A percentile compares a stretch with the other conserved stretches of the same genome.
Conservation (phyloP, 2,329 filamentous ascomycete genomes). For the Incumbomyces lentus region DNA sequence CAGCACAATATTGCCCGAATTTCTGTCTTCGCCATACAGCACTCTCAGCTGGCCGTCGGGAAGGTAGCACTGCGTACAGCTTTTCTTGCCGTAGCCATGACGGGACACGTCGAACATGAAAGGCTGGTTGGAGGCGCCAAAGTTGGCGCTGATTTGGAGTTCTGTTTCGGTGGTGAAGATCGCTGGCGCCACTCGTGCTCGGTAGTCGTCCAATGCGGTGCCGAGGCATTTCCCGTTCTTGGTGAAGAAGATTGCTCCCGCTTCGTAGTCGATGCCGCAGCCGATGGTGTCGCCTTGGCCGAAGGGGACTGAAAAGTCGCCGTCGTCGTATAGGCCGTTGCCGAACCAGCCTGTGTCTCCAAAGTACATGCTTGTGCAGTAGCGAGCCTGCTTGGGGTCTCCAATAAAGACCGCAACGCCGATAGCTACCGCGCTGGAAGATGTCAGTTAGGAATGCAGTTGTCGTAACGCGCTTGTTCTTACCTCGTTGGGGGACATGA, state of each 20-base stretch:
- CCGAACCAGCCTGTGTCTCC: background rate
- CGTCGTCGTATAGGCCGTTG: background rate
- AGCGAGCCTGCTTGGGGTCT: background rate
- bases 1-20: no score
- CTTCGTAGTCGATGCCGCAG: background rate
- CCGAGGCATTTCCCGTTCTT: background rate
- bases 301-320: background rate
- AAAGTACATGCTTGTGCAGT: background rate
- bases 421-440: background rate
- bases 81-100: background rate
- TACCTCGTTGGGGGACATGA: background rate
- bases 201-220: background rate
- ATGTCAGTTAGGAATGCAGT: no score
- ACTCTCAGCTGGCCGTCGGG: no score
- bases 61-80: background rate
- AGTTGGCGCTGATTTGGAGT: background rate
- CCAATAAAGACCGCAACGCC: background rate
- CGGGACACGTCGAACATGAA: background rate
- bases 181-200: background rate
- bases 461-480: background rate
- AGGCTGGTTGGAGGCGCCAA: background rate
- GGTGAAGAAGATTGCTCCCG: background rate
- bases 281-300: background rate
- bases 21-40: no score
- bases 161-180: background rate